These are phyloP conservation scores for Apophysomyces sp. DNA, from an alignment of 371 early-diverging fungal species.

Conservation along the genomic window DNA sequence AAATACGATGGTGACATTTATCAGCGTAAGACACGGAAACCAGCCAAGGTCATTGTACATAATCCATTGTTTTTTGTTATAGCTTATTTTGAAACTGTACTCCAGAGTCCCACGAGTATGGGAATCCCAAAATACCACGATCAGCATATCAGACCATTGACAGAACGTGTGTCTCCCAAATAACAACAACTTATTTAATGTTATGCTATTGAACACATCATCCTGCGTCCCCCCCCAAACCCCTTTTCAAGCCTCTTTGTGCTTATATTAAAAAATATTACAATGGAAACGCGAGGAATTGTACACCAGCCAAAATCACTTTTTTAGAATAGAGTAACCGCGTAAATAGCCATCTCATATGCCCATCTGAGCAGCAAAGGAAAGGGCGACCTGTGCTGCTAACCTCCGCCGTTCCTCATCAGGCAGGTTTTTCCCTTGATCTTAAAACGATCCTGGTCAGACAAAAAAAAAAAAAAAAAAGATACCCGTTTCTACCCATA, in stretches of 20 bases:
- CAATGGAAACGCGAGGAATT: no score
- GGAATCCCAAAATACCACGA: conserved; percentile 37
- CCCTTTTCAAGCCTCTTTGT: no score
- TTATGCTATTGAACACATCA: no score
- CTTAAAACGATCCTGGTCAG: conserved; percentile 30
- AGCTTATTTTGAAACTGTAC: conserved; percentile 46
- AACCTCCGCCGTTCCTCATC: conserved; percentile 63
- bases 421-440: conserved; percentile 52
- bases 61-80: neutral
- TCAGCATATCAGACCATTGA: conserved; percentile 44
- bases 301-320: no score
- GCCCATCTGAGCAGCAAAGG: conserved; percentile 58
- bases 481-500: conserved; percentile 13
- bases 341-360: conserved; percentile 11
- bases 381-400: conserved; percentile 65
- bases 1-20: conserved; percentile 66
- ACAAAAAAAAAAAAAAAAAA: neutral
- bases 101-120: conserved; percentile 30
- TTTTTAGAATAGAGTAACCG: no score
- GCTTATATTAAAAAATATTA: no score
- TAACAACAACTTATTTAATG: neutral
- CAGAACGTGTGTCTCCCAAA: conserved; percentile 7
- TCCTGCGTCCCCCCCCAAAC: no score
- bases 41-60: no score
- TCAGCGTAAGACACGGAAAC: conserved; percentile 37